Conservation (phyloP, 108 stramenopile species). For the Licmophora abbreviata region DNA sequence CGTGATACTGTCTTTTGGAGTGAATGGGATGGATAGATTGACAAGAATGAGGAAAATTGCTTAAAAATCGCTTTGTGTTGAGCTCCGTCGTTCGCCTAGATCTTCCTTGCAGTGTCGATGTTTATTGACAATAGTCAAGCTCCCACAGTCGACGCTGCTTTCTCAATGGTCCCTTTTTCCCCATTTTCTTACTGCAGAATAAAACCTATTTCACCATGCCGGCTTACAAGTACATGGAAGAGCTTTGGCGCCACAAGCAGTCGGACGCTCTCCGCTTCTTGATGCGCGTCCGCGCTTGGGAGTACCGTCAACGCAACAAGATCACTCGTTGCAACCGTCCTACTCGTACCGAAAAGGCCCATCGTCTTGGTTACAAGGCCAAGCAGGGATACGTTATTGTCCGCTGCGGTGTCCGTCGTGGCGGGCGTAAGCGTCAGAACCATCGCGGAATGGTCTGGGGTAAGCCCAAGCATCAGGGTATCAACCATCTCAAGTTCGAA, state of each 20-base stretch:
- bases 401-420: conserved; percentile 98
- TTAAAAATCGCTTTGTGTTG: no score
- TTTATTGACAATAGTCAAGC: no score
- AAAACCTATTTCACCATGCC: no score
- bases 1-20: no score
- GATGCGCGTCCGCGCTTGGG: conserved; percentile 99
- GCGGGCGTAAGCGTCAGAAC: conserved; percentile 99
- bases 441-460: conserved; percentile 99
- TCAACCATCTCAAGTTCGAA: conserved; percentile 98
- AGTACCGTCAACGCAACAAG: conserved; percentile 98
- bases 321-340: conserved; percentile 88
- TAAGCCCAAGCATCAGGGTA: conserved; percentile 99
- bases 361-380: conserved; percentile 99
- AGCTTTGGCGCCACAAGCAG: conserved; percentile 99
- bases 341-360: conserved; percentile 99
- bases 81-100: no score
- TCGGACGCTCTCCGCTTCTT: conserved; percentile 99
- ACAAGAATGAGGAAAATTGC: no score
- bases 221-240: conserved; percentile 99
- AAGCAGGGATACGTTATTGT: conserved; percentile 99
- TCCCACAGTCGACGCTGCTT: no score
- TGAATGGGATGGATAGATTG: no score
- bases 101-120: no score
- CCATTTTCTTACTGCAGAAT: no score
- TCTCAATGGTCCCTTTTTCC: no score